Percentiles rank a stretch among this genome's conserved stretches.
Conservation (phyloP, 331 rosid genomes). For the Quercus tomentella region DNA sequence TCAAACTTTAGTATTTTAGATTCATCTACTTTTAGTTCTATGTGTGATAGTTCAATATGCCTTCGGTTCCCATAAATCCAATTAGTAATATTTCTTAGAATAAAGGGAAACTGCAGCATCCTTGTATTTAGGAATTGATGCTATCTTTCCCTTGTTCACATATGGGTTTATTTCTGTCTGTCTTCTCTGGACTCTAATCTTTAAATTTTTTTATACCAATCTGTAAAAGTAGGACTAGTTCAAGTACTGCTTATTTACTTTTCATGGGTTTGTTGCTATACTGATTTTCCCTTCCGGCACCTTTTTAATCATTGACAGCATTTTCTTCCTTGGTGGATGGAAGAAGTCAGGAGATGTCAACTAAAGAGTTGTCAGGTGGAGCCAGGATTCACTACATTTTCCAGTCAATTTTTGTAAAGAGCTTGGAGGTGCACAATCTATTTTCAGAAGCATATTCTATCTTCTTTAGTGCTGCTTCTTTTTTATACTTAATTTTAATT, state of each 20-base stretch:
- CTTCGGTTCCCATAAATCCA: neutral
- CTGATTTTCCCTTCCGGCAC: neutral
- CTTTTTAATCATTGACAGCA: constrained; percentile 21
- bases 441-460: neutral
- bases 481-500: neutral
- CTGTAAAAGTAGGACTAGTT: neutral
- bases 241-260: neutral
- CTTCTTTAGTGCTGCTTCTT: neutral
- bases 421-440: constrained; percentile 34
- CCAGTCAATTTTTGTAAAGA: constrained; percentile 46
- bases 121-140: neutral
- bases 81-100: neutral
- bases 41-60: neutral
- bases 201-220: neutral
- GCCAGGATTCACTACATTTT: constrained; percentile 44
- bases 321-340: constrained; percentile 42
- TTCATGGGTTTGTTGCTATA: neutral
- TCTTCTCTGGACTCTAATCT: neutral
- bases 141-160: neutral
- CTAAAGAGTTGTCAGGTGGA: constrained; percentile 37
- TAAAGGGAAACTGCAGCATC: neutral
- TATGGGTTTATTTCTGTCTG: neutral
- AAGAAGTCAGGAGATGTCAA: constrained; percentile 32
- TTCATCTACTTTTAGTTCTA: neutral
- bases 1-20: neutral